These are phyloP conservation scores for Wickerhamiella siamensis DNA, from an alignment of 805 yeast species.

Conservation along the genomic window DNA sequence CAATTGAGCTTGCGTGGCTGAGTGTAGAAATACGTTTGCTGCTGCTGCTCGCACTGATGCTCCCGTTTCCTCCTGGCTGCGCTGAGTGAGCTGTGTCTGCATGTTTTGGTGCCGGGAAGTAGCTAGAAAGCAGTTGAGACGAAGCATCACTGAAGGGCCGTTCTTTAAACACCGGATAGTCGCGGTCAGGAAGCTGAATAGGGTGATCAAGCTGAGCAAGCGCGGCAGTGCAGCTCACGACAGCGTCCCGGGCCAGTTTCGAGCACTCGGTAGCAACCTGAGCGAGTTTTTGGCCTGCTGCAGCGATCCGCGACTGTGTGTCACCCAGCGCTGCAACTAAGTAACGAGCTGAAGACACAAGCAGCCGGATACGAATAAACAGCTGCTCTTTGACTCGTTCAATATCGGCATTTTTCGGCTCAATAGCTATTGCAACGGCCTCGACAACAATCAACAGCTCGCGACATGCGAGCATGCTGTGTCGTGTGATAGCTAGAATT, in stretches of 20 bases:
- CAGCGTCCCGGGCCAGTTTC: conserved; percentile 24
- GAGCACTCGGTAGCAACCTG: conserved; percentile 23
- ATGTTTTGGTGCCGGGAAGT: neutral
- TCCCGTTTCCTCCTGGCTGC: neutral
- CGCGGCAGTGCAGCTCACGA: conserved; percentile 9
- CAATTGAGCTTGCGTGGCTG: neutral
- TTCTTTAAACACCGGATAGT: neutral
- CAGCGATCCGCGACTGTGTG: conserved; percentile 10
- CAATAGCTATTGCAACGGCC: conserved; percentile 17
- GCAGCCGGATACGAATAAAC: conserved; percentile 22
- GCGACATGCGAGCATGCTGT: conserved; percentile 28
- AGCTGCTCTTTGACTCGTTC: conserved; percentile 24
- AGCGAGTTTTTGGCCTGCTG: conserved; percentile 17
- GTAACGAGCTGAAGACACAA: conserved; percentile 27
- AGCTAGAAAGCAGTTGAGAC: neutral
- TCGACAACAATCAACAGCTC: conserved; percentile 27
- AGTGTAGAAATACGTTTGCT: neutral
- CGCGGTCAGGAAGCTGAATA: conserved; percentile 1
- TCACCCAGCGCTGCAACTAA: conserved; percentile 22
- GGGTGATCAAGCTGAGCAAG: neutral
- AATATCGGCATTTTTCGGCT: conserved; percentile 20
- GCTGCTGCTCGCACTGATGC: neutral
- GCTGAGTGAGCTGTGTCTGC: neutral
- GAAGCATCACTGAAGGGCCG: neutral
- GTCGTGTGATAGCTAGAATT: conserved; percentile 25